A percentile compares a stretch with the other conserved stretches of the same genome.
Conservation (phyloP, 306 rosid species). For the Vigna nakashimae region DNA sequence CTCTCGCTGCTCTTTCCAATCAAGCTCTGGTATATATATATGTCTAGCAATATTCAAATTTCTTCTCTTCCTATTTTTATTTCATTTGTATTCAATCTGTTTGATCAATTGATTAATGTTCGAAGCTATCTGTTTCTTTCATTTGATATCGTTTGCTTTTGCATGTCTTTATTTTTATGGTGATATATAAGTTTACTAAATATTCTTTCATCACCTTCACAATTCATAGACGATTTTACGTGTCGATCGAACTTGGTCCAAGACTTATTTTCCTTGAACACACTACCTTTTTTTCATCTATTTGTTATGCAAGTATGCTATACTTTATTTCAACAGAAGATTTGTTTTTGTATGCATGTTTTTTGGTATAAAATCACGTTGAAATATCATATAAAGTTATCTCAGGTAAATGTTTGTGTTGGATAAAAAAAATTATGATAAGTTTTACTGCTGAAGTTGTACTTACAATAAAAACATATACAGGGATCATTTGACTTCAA, state of each 20-base stretch:
- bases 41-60: neutral
- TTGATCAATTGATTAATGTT: neutral
- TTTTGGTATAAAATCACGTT: too few species aligned
- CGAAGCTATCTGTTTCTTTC: too few species aligned
- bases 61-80: neutral
- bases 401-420: too few species aligned
- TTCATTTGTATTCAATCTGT: neutral
- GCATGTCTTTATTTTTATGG: neutral
- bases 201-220: neutral
- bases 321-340: neutral
- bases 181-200: neutral
- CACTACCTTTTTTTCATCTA: neutral
- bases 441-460: neutral
- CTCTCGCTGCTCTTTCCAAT: constrained; percentile 45
- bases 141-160: constrained; percentile 4
- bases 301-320: neutral
- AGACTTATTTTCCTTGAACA: neutral
- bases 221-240: neutral
- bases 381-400: too few species aligned
- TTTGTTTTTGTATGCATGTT: neutral
- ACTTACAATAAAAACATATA: too few species aligned
- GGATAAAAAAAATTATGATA: neutral
- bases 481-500: neutral
- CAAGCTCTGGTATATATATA: constrained; percentile 47
- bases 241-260: too few species aligned